Evolutionary conservation across 2,329 filamentous ascomycete genomes (phyloP), one percentile per base, ranked within the genome.

Genomic region (Pseudovirgaria hyperparasitica): DNA sequence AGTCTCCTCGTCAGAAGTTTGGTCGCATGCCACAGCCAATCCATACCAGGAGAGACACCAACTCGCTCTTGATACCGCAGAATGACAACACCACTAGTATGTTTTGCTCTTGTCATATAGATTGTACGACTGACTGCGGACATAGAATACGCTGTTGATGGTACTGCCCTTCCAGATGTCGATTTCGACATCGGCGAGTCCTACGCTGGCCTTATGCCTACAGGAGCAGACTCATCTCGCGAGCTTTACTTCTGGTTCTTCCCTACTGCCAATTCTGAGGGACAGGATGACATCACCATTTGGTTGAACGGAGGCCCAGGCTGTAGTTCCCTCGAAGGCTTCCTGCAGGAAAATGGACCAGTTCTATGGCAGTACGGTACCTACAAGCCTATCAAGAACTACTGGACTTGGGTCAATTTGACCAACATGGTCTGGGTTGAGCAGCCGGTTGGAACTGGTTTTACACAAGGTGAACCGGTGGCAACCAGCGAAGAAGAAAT

Each of bases 391-490:
- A 50, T 60, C 1, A 47, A 53, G 31, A 63, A 63, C 32, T 52
- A 55, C 0, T 63, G 49, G 45, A 48, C 52, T 17, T 62, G 57
- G 56, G 46, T 70, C 33, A 77, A 77, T 26, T 53, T 87, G 19
- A 80, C 79, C 28, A 84, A 86, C 49, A 69, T 86, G 42, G 58
- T 90, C 24, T 90, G 74, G 70, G 64, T 80, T 6, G 79, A 82
- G 41, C 76, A 81, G 45, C 74, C 72, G 1, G 59, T 69, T 9
- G 65, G 65, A 16, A 79, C 77, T 0, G 80, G 80, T 9, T 86
- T 80, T 48, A 69, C 72, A 0, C 65, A 70, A 18, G 79, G 79
- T 9, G 67, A 55, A 1, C 61, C 72, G 4, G 78, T 67, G 0
- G 76, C 76, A 7, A 71, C 60, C 4, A 69, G 67, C 39, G 73